These are phyloP conservation scores for Pythium monospermum DNA, from an alignment of 352 stramenopile genomes.

Conservation along the genomic window DNA sequence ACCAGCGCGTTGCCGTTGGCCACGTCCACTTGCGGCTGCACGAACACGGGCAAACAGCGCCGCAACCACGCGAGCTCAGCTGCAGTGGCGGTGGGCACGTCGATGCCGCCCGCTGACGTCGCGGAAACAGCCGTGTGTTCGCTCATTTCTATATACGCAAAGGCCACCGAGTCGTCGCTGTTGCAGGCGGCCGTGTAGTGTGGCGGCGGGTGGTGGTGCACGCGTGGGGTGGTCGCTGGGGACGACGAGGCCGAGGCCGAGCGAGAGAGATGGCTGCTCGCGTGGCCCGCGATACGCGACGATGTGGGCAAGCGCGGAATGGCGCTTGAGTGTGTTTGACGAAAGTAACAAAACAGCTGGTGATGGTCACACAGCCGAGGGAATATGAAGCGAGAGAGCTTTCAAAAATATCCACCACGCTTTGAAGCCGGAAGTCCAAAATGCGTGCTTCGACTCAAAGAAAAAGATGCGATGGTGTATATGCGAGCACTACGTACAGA, in stretches of 20 bases:
- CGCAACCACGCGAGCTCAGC: slow-evolving; percentile 70
- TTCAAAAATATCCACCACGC: no score
- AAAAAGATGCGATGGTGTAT: no score
- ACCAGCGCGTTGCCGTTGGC: slow-evolving; percentile 76
- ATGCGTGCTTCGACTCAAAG: no score
- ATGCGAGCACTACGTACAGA: no score
- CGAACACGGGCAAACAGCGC: slow-evolving; percentile 76
- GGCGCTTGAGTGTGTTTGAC: slow-evolving; percentile 3
- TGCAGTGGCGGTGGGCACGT: slow-evolving; percentile 16
- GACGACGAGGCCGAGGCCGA: slow-evolving; percentile 21
- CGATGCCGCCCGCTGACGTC: background rate
- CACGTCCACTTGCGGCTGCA: slow-evolving; percentile 81
- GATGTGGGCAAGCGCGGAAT: slow-evolving; percentile 17
- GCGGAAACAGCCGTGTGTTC: slow-evolving; percentile 23
- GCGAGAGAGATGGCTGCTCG: slow-evolving; percentile 19
- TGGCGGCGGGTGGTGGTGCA: slow-evolving; percentile 1
- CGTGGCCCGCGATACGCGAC: slow-evolving; percentile 16
- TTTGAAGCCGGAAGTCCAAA: no score
- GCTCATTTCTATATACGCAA: slow-evolving; percentile 46
- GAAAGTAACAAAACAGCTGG: background rate
- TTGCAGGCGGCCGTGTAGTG: background rate
- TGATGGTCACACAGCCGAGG: no score
- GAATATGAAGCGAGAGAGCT: no score
- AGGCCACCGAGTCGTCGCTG: slow-evolving; percentile 18
- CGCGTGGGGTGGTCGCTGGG: slow-evolving; percentile 8